Percentiles rank a stretch among this genome's conserved stretches.
Conservation (phyloP, 176 grass and related monocot genomes). For the Bolboschoenus planiculmis region DNA sequence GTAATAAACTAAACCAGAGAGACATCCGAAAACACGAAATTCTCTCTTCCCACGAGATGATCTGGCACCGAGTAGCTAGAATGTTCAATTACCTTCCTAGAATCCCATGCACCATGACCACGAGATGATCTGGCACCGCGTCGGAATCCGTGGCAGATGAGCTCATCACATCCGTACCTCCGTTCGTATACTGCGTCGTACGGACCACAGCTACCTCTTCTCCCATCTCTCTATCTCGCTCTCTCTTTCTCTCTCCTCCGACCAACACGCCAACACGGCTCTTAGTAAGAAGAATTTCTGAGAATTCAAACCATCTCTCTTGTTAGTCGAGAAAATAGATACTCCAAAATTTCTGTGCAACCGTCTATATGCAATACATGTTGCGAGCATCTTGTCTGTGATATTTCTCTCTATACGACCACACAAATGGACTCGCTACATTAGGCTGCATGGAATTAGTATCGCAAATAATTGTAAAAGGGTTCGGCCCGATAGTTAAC, state of each 20-base stretch:
- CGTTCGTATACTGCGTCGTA: not conserved
- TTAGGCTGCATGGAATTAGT: not conserved
- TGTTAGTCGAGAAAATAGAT: not conserved
- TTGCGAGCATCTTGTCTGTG: not conserved
- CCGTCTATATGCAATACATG: not conserved
- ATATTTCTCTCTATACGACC: not conserved
- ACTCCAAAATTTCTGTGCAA: not conserved
- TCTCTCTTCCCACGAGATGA: not conserved
- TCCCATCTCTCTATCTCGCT: conserved; percentile 9
- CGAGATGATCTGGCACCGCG: conserved; percentile 43
- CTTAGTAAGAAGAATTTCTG: not conserved
- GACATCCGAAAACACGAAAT: not conserved
- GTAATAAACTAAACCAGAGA: not conserved
- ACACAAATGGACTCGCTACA: not conserved
- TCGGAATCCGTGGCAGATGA: conserved; percentile 9
- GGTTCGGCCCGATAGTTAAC: not conserved
- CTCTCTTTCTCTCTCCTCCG: not conserved
- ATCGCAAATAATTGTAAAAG: no score
- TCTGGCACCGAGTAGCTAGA: not conserved
- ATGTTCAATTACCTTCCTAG: conserved; percentile 42
- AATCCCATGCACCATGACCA: conserved; percentile 76
- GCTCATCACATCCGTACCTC: not conserved
- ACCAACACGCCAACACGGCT: conserved; percentile 1
- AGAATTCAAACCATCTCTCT: conserved; percentile 22
- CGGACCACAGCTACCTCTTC: conserved; percentile 13